Base-by-base conservation (phyloP, 2,329 filamentous ascomycete genomes). In the Orbilia blumenaviensis region DNA sequence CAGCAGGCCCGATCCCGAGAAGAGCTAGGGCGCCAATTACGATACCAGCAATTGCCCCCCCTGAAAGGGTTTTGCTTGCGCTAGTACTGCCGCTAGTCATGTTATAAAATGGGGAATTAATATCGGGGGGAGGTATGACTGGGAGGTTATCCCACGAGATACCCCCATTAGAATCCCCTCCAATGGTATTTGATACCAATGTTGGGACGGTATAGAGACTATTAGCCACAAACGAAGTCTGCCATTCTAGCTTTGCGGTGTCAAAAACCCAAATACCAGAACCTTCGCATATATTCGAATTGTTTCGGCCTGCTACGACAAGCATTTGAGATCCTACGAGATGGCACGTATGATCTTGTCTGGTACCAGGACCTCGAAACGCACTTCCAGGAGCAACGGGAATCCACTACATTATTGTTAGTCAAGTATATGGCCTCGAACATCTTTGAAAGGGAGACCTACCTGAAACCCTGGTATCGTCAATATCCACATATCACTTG, bases 261-360 rank as follows among this genome's bases (percentile, higher is more conserved):
- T 73, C 68, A n/a, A 73, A 52, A 8, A 73, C 50, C 68, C 68
- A 66, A 6, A 73, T 10, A n/a, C 68, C 60, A 3, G 25, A 18
- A 12, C 27, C 44, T 16, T 73, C 60, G n/a, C 68, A 73, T n/a
- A 16, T 9, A 3, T 29, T 61, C 5, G 48, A 38, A n/a, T 23
- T 25, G 18, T 73, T 61, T 34, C 25, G 16, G 8, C 69, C 68
- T 14, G 62, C 69, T 0, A 75, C 10, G 5, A 75, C 42, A 7
- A 75, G 50, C 62, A 75, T 66, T 23, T 75, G 62, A 8, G 62
- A 68, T 10, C 69, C 62, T 2, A 16, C 18, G 21, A 48, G 2
- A 29, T 75, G 69, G 36, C 69, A 75, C 4, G 52, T 61, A 38
- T 75, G 69, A 1, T 73, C 68, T 41, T 72, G 61, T 36, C 21